Percentiles rank a stretch among this genome's conserved stretches.
Conservation (phyloP, 1,139 yeast species). For the Yamadazyma buinensis region DNA sequence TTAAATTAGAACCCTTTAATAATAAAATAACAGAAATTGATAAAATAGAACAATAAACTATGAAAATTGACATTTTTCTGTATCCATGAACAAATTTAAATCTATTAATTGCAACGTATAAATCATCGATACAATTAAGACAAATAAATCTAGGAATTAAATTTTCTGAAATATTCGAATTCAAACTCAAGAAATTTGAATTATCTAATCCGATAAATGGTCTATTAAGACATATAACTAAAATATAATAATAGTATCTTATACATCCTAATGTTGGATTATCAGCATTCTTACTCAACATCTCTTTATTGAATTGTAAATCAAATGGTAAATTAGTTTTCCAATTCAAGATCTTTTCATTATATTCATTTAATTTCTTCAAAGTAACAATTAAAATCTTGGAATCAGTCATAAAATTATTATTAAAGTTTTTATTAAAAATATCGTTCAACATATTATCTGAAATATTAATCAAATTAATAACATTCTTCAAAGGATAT, state of each 20-base stretch:
- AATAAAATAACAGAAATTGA: conserved; percentile 44
- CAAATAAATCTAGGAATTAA: conserved; percentile 32
- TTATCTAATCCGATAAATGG: conserved; percentile 42
- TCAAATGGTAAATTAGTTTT: conserved; percentile 44
- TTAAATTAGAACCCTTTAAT: conserved; percentile 27
- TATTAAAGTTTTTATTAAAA: conserved; percentile 34
- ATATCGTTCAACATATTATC: conserved; percentile 54
- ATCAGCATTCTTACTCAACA: conserved; percentile 43
- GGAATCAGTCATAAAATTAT: conserved; percentile 12
- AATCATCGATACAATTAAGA: conserved; percentile 39
- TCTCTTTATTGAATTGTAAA: conserved; percentile 45
- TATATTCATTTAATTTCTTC: conserved; percentile 37
- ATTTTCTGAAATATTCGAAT: conserved; percentile 3
- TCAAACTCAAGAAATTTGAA: conserved; percentile 9
- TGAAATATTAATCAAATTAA: conserved; percentile 49
- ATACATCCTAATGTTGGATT: conserved; percentile 49
- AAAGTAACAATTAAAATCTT: conserved; percentile 24
- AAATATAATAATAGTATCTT: conserved; percentile 56
- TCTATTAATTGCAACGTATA: conserved; percentile 33
- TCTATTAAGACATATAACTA: conserved; percentile 53
- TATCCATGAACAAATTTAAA: conserved; percentile 40
- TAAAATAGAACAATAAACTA: conserved; percentile 46
- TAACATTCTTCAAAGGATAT: conserved; percentile 43
- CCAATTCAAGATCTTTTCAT: conserved; percentile 51
- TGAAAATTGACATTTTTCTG: conserved; percentile 41